A percentile compares a stretch with the other conserved stretches of the same genome.
phyloP scores from a whole-genome alignment of 352 stramenopile species.

The Phytophthora pistaciae region DNA sequence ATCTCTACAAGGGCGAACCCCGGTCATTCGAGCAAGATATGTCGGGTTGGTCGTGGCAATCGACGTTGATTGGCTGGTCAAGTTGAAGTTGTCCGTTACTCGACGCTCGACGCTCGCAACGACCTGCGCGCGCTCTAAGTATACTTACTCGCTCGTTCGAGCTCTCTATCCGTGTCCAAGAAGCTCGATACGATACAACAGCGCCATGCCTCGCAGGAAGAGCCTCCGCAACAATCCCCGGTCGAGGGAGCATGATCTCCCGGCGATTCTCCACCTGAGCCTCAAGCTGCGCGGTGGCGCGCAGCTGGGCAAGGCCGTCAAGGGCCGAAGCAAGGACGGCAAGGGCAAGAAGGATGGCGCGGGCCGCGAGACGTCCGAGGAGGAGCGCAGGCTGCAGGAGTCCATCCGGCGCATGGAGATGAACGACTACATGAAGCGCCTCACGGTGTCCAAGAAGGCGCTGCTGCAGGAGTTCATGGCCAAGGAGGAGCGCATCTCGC shows the following conservation, averaged over 20 bases:
- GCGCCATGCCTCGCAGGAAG: constrained; percentile 31
- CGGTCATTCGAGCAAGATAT: not conserved
- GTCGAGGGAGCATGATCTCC: not conserved
- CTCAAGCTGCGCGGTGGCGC: constrained; percentile 68
- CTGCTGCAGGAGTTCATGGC: constrained; percentile 81
- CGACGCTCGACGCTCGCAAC: not conserved
- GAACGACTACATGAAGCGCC: constrained; percentile 87
- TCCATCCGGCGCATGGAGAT: constrained; percentile 87
- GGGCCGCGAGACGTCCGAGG: constrained; percentile 60
- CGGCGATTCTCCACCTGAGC: constrained; percentile 38
- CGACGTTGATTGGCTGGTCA: constrained; percentile 17
- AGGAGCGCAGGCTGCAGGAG: constrained; percentile 77
- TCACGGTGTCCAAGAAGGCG: constrained; percentile 82
- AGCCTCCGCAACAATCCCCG: constrained; percentile 35
- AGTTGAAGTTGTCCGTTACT: constrained; percentile 38
- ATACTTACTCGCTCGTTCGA: not conserved
- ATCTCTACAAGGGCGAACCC: not conserved
- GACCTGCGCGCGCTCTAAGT: constrained; percentile 14
- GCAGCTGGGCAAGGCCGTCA: constrained; percentile 83
- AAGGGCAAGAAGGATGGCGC: constrained; percentile 64
- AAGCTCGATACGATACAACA: not conserved
- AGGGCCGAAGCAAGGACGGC: constrained; percentile 80
- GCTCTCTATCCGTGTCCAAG: not conserved
- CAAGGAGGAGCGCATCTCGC: constrained; percentile 75
- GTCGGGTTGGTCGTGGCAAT: not conserved